Percentiles rank a stretch among this genome's conserved stretches.
Evolutionary conservation across 768 basidiomycete species (phyloP).

Genomic region (Pisolithus orientalis): DNA sequence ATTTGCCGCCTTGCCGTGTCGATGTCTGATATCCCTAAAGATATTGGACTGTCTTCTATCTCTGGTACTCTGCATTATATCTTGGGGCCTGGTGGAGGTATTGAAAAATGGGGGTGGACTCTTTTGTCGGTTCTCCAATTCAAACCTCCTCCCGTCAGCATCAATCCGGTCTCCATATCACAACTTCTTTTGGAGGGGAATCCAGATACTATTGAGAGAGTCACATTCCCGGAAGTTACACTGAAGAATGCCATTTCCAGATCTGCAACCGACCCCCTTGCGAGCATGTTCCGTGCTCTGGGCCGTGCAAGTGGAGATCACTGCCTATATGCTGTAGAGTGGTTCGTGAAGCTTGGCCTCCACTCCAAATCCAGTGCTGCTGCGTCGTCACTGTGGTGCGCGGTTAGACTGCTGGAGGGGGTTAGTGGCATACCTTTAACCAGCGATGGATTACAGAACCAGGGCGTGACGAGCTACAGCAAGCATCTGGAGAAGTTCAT

Average conservation of each 20-base stretch:
- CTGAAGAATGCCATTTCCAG: slow-evolving; percentile 51
- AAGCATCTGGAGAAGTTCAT: slow-evolving; percentile 59
- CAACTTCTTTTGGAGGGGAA: slow-evolving; percentile 53
- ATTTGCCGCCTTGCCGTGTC: slow-evolving; percentile 47
- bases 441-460: slow-evolving; percentile 8
- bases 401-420: slow-evolving; percentile 71
- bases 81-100: slow-evolving; percentile 74
- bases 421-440: slow-evolving; percentile 44
- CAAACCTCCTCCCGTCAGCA: slow-evolving; percentile 41
- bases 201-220: slow-evolving; percentile 28
- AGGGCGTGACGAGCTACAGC: slow-evolving; percentile 19
- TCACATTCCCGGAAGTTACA: slow-evolving; percentile 51
- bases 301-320: slow-evolving; percentile 64
- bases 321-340: slow-evolving; percentile 74
- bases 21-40: slow-evolving; percentile 8
- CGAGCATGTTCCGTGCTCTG: slow-evolving; percentile 66
- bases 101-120: slow-evolving; percentile 91
- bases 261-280: slow-evolving; percentile 48
- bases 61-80: slow-evolving; percentile 51
- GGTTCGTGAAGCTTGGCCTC: slow-evolving; percentile 59
- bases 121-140: slow-evolving; percentile 81
- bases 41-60: slow-evolving; percentile 35
- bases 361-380: slow-evolving; percentile 39
- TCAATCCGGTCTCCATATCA: slow-evolving; percentile 42
- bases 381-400: slow-evolving; percentile 81